Base-by-base conservation (phyloP, 352 stramenopile genomes). In the Pythium sukuiense region DNA sequence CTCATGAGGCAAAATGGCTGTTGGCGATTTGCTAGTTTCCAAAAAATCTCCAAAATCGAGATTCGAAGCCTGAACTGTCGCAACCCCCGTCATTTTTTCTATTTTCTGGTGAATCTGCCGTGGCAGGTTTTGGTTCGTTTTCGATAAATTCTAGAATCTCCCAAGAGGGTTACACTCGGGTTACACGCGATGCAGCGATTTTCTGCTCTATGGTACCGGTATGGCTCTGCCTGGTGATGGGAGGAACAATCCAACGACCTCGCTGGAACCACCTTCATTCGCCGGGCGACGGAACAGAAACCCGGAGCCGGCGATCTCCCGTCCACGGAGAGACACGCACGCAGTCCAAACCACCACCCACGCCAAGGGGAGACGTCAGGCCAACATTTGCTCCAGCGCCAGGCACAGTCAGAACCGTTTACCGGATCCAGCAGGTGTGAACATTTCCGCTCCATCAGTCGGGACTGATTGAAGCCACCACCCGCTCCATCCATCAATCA, bases 141-240 rank as follows among this genome's bases (percentile, higher is more conserved):
- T 50, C 18, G 43, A 50, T 13, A 59, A 49, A 60, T 61, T 67
- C 61, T 67, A 45, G 61, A 67, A 67, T 67, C 61, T 67, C 43
- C 20, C 3, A 50, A 39, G 54, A 20, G 39, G 53, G 61, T 61
- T 67, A 67, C 41, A 20, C 30, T 61, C 37, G 43, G 61, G 61
- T 55, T 67, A 67, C 61, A 55, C 37, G 61, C 53, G 54, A 66
- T 55, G 35, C 55, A 27, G 52, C 60, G 60, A 66, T 59, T 35
- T n/a, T 45, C 8, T 52, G 55, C 29, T 29, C 32, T 55, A 29
- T 41, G 20, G 16, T 18, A 43, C 9, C n/a, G n/a, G 12, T 14
- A 37, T 61, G 52, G 52, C 61, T 56, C 16, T 61, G 53, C 52
- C 11, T 27, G 53, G 56, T 39, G 61, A 61, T 67, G 61, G 52